Evolutionary conservation across 225 moss, liverwort and hornwort genomes (phyloP).

Genomic region (Marchantia paleacea): DNA sequence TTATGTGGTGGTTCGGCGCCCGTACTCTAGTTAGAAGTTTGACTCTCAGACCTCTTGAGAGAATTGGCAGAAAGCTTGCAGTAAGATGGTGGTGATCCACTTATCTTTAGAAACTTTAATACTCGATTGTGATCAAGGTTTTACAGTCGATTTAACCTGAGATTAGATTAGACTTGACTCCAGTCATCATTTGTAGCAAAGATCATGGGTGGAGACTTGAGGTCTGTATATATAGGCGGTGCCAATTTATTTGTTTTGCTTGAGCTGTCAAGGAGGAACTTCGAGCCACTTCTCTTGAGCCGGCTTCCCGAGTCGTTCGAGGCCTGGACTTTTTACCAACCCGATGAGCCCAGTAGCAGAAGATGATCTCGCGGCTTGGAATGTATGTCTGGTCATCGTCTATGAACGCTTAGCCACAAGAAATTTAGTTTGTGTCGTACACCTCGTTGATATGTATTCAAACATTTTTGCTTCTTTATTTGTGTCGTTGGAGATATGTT

Average conservation of each 20-base stretch:
- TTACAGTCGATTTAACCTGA: background rate
- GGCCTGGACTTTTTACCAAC: too few species aligned
- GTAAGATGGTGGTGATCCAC: background rate
- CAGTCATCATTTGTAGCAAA: background rate
- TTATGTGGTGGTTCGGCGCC: too few species aligned
- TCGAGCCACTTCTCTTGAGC: background rate
- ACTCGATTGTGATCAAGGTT: background rate
- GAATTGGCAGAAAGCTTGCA: background rate
- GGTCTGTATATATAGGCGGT: slow-evolving; percentile 5
- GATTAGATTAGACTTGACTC: background rate
- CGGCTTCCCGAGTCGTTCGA: too few species aligned
- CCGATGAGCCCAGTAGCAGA: too few species aligned
- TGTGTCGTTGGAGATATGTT: too few species aligned
- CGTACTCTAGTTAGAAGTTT: background rate
- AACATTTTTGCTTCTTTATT: too few species aligned
- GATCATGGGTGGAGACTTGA: background rate
- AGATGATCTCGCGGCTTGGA: too few species aligned
- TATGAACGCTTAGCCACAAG: too few species aligned
- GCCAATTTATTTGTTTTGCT: background rate
- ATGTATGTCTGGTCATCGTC: too few species aligned
- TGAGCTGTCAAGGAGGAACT: background rate
- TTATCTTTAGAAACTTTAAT: background rate
- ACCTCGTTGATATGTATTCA: too few species aligned
- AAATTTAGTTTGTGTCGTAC: too few species aligned
- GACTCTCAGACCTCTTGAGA: background rate